Percentiles rank a stretch among this genome's conserved stretches.
These are phyloP conservation scores for Naganishia randhawae DNA, from an alignment of 768 basidiomycete species.

Conservation along the genomic window DNA sequence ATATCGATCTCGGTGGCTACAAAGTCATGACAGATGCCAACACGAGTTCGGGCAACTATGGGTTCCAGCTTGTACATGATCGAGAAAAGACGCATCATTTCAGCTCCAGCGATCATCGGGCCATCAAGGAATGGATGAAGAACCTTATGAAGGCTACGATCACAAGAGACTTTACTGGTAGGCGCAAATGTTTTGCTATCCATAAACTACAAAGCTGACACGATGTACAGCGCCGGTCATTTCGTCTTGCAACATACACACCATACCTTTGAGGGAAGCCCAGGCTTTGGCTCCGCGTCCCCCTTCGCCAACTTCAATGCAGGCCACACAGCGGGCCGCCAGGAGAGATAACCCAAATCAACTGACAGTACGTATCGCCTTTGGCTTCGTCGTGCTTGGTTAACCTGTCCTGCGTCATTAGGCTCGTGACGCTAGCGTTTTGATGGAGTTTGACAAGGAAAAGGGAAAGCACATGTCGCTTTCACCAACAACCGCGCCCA, in stretches of 20 bases:
- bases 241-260: slow-evolving; percentile 93
- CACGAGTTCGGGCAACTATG: slow-evolving; percentile 85
- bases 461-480: slow-evolving; percentile 48
- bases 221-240: slow-evolving; percentile 68
- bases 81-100: slow-evolving; percentile 82
- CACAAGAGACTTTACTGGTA: slow-evolving; percentile 83
- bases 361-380: slow-evolving; percentile 53
- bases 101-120: slow-evolving; percentile 77
- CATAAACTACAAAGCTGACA: slow-evolving; percentile 5
- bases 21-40: slow-evolving; percentile 90
- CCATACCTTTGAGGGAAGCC: slow-evolving; percentile 88
- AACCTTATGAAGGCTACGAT: slow-evolving; percentile 99
- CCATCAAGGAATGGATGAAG: slow-evolving; percentile 99
- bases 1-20: slow-evolving; percentile 84
- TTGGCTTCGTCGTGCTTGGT: neutral
- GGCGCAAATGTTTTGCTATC: slow-evolving; percentile 40
- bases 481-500: slow-evolving; percentile 44
- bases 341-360: slow-evolving; percentile 80
- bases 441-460: slow-evolving; percentile 55
- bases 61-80: slow-evolving; percentile 89
- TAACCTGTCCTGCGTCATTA: slow-evolving; percentile 30
- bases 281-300: slow-evolving; percentile 95
- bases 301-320: slow-evolving; percentile 81
- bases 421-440: slow-evolving; percentile 66
- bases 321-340: slow-evolving; percentile 79